These are phyloP conservation scores for Penicillium macrosclerotiorum DNA, from an alignment of 495 filamentous ascomycete genomes.

Conservation along the genomic window DNA sequence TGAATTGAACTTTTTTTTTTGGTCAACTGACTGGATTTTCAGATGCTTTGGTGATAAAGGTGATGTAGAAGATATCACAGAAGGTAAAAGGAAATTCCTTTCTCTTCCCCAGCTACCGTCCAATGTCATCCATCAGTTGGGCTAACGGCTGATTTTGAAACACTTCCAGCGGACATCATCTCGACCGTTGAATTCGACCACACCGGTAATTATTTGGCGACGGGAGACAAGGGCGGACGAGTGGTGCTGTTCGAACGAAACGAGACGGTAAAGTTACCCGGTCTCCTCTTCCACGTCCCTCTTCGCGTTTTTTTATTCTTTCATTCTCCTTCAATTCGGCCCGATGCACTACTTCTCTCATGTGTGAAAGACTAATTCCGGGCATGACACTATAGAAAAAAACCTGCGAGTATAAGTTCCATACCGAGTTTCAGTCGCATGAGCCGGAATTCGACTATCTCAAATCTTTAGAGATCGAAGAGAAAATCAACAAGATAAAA, in stretches of 20 bases:
- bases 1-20: too few relatives aligned
- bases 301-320: constrained; percentile 1
- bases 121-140: too few relatives aligned
- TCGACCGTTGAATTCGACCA: constrained; percentile 99
- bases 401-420: constrained; percentile 99
- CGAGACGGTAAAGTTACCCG: constrained; percentile 90
- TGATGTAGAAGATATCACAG: constrained; percentile 99
- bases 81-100: too few relatives aligned
- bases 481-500: constrained; percentile 99
- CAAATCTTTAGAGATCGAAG: constrained; percentile 98
- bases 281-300: too few relatives aligned
- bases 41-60: constrained; percentile 99
- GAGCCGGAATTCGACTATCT: constrained; percentile 99
- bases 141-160: constrained; percentile 12
- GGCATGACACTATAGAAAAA: constrained; percentile 73
- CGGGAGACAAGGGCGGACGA: constrained; percentile 94
- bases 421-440: constrained; percentile 99
- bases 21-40: constrained; percentile 14
- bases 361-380: too few relatives aligned
- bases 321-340: constrained; percentile 7
- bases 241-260: constrained; percentile 98
- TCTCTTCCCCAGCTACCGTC: too few relatives aligned
- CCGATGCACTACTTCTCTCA: constrained; percentile 22
- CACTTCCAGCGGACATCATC: constrained; percentile 92
- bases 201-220: constrained; percentile 96